Evolutionary conservation across 2,329 filamentous ascomycete genomes (phyloP).

Genomic region (Aspergillus versicolor): DNA sequence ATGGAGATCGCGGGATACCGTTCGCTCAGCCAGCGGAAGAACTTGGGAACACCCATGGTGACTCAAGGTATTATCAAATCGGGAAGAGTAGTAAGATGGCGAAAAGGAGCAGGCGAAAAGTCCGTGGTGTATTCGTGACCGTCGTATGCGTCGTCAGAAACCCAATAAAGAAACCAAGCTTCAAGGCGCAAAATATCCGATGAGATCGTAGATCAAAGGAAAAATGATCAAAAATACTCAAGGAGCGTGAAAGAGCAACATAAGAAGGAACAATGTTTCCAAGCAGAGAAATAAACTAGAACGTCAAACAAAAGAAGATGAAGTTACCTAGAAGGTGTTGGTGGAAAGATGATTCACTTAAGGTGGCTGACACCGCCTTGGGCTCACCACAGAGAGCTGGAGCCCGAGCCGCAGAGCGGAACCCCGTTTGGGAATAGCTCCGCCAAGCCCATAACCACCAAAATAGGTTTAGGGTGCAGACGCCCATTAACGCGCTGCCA

Average conservation of each 20-base stretch:
- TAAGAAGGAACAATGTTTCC: constrained; percentile 17
- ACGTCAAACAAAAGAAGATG: constrained; percentile 11
- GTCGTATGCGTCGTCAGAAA: constrained; percentile 25
- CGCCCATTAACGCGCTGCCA: constrained; percentile 38
- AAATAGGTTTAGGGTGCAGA: constrained; percentile 23
- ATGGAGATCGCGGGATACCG: constrained; percentile 98
- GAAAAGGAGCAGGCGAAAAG: not conserved
- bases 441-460: constrained; percentile 23
- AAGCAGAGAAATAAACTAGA: constrained; percentile 8
- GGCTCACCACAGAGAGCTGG: not conserved
- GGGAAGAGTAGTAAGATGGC: not conserved
- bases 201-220: constrained; percentile 16
- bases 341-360: constrained; percentile 11
- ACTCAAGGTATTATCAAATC: constrained; percentile 19
- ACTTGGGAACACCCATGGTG: constrained; percentile 73
- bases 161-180: constrained; percentile 21
- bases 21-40: constrained; percentile 99
- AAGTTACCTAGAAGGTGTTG: not conserved
- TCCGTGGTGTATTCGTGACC: constrained; percentile 16
- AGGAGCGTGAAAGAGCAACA: constrained; percentile 18
- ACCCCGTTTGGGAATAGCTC: constrained; percentile 4
- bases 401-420: not conserved
- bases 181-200: constrained; percentile 17
- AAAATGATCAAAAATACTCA: constrained; percentile 21
- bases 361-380: constrained; percentile 9